These are phyloP conservation scores for Poronia punctata DNA, from an alignment of 495 filamentous ascomycete genomes.

Conservation along the genomic window DNA sequence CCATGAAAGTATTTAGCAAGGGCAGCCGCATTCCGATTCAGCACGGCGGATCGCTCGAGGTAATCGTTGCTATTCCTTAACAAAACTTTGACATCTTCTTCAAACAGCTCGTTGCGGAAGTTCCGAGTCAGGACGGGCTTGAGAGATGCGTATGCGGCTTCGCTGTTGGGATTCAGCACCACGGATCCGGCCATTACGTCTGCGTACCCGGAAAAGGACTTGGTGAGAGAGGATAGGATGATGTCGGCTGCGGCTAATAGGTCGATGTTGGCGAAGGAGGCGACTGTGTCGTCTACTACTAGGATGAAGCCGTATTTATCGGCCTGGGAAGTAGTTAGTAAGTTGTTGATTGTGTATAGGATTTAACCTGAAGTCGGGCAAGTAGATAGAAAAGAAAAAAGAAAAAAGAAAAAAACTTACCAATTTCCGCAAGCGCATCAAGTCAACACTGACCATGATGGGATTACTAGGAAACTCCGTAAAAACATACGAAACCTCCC, in stretches of 20 bases:
- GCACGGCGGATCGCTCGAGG: conserved; percentile 27
- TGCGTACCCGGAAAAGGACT: conserved; percentile 44
- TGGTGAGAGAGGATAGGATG: conserved; percentile 42
- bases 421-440: conserved; percentile 31
- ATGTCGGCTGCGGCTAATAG: conserved; percentile 35
- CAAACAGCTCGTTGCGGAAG: conserved; percentile 36
- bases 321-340: conserved; percentile 16
- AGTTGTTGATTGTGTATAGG: no score
- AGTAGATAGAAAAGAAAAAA: neutral
- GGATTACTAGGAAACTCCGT: conserved; percentile 45
- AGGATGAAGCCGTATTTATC: conserved; percentile 39
- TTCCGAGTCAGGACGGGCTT: conserved; percentile 17
- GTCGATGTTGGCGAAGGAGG: conserved; percentile 44
- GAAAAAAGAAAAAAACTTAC: conserved; percentile 8
- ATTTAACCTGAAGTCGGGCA: no score
- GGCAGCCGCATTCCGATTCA: conserved; percentile 37
- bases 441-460: conserved; percentile 33
- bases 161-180: conserved; percentile 33
- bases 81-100: conserved; percentile 33
- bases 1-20: conserved; percentile 25
- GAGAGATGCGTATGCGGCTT: conserved; percentile 20
- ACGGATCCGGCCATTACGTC: conserved; percentile 44
- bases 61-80: conserved; percentile 36
- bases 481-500: conserved; percentile 28
- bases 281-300: conserved; percentile 45